A percentile compares a stretch with the other conserved stretches of the same genome.
Evolutionary conservation across 2,329 filamentous ascomycete species (phyloP).

Genomic region (Scedosporium boydii): DNA sequence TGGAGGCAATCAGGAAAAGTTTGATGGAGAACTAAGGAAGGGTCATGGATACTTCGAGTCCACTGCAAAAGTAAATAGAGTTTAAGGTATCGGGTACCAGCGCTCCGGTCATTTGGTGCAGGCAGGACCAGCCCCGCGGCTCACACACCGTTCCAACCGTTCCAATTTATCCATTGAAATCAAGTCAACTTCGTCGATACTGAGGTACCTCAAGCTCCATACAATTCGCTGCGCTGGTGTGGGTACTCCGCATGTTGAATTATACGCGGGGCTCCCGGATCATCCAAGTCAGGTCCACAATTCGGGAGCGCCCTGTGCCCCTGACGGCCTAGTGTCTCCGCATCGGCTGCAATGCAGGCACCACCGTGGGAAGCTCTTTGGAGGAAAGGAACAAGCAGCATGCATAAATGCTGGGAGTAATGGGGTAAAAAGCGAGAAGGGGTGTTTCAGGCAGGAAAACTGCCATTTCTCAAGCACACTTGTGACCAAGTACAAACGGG

Average conservation of each 20-base stretch:
- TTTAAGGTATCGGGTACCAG: no score
- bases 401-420: neutral
- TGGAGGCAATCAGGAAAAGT: no score
- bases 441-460: neutral
- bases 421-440: neutral
- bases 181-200: no score
- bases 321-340: neutral
- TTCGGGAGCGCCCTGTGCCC: neutral
- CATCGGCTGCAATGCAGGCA: constrained; percentile 1
- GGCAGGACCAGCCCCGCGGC: neutral
- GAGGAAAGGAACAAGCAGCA: neutral
- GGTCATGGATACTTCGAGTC: no score
- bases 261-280: neutral
- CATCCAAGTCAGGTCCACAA: neutral
- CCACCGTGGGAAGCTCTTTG: neutral
- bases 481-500: no score
- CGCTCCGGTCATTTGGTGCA: no score
- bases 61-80: no score
- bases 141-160: neutral
- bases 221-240: no score
- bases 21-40: no score
- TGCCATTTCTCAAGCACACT: neutral
- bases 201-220: no score
- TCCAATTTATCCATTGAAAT: neutral
- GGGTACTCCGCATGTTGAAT: neutral